A percentile compares a stretch with the other conserved stretches of the same genome.
These are phyloP conservation scores for Hygrophoropsis aurantiaca DNA, from an alignment of 768 basidiomycete species.

Conservation along the genomic window DNA sequence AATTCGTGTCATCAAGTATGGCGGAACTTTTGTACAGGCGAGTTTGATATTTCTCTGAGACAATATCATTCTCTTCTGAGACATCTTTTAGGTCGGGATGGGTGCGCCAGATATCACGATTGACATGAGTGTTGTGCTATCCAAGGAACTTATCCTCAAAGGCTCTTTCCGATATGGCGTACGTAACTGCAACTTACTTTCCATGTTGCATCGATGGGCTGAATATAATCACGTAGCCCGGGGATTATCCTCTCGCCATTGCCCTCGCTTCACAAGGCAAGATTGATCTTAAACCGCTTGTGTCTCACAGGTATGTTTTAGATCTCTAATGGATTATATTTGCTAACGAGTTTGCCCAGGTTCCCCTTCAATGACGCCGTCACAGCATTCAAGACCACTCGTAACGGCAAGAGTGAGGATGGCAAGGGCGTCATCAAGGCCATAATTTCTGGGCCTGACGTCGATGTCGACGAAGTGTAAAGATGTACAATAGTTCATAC, in stretches of 20 bases:
- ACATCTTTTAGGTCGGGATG: slow-evolving; percentile 74
- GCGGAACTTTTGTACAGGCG: slow-evolving; percentile 75
- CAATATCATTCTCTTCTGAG: background rate
- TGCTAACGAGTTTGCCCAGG: slow-evolving; percentile 32
- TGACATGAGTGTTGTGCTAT: slow-evolving; percentile 66
- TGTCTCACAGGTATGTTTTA: slow-evolving; percentile 78
- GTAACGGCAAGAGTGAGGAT: slow-evolving; percentile 77
- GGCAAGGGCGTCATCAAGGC: slow-evolving; percentile 89
- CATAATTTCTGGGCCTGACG: slow-evolving; percentile 81
- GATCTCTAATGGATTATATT: background rate
- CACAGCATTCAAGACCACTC: slow-evolving; percentile 80
- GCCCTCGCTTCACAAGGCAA: slow-evolving; percentile 79
- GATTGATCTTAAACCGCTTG: slow-evolving; percentile 83
- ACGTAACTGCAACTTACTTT: slow-evolving; percentile 21
- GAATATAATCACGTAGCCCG: slow-evolving; percentile 48
- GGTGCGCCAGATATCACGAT: slow-evolving; percentile 75
- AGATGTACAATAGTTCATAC: slow-evolving; percentile 1
- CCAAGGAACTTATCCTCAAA: slow-evolving; percentile 79
- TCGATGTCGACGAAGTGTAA: slow-evolving; percentile 43
- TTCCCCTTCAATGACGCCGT: slow-evolving; percentile 77
- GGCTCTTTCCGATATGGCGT: slow-evolving; percentile 94
- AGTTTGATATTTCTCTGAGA: slow-evolving; percentile 4
- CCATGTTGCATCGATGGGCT: background rate
- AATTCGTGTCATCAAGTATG: slow-evolving; percentile 69
- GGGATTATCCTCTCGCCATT: slow-evolving; percentile 84